A percentile compares a stretch with the other conserved stretches of the same genome.
Evolutionary conservation across 768 basidiomycete genomes (phyloP).

Genomic region (Mycena crocata): DNA sequence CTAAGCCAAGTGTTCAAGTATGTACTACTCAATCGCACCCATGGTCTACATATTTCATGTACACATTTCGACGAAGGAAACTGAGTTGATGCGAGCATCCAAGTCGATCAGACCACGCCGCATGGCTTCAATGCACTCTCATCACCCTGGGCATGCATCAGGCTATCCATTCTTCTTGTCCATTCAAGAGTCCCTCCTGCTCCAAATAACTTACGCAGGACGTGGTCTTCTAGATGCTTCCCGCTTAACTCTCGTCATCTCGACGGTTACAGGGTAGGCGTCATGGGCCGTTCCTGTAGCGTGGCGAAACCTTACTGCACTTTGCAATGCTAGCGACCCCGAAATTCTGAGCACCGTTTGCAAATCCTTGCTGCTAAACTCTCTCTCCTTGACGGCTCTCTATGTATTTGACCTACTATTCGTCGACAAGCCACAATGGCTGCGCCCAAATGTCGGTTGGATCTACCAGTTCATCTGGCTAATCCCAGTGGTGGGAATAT

Average conservation of each 20-base stretch:
- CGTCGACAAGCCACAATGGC: conserved; percentile 70
- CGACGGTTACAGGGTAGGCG: conserved; percentile 67
- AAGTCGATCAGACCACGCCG: conserved; percentile 32
- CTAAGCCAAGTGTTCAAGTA: conserved; percentile 29
- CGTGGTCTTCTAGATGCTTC: conserved; percentile 77
- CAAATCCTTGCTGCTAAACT: conserved; percentile 82
- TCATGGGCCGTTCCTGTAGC: neutral
- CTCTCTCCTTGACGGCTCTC: conserved; percentile 76
- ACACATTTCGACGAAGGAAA: neutral
- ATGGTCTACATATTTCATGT: neutral
- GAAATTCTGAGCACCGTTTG: conserved; percentile 80
- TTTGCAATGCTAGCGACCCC: conserved; percentile 63
- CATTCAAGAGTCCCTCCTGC: conserved; percentile 64
- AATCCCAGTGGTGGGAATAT: conserved; percentile 77
- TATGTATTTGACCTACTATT: conserved; percentile 82
- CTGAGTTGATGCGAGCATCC: neutral
- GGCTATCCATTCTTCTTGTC: conserved; percentile 78
- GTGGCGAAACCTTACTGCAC: conserved; percentile 7
- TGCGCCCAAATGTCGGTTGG: conserved; percentile 79
- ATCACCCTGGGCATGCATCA: conserved; percentile 54
- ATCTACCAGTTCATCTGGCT: conserved; percentile 86
- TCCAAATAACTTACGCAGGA: conserved; percentile 71
- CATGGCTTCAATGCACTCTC: conserved; percentile 39
- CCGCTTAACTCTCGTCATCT: conserved; percentile 75
- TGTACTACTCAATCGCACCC: neutral